These are phyloP conservation scores for Sugiyamaella grinbergsii DNA, from an alignment of 1,139 yeast genomes.

Conservation along the genomic window DNA sequence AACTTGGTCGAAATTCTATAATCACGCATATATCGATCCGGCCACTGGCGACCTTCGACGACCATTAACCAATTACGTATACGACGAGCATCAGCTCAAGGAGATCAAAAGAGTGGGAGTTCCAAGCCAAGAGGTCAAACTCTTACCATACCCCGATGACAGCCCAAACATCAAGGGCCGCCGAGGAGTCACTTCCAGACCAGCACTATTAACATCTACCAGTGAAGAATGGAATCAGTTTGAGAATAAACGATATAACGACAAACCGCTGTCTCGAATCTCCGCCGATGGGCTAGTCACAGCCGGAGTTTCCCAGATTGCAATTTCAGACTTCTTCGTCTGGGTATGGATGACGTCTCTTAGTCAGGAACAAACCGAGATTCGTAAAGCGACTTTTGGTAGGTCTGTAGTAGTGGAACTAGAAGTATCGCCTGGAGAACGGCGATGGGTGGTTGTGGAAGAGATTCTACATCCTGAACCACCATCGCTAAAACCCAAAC, in stretches of 20 bases:
- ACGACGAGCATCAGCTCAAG: constrained; percentile 35
- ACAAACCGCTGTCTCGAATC: constrained; percentile 9
- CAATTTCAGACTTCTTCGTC: constrained; percentile 82
- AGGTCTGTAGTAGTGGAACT: constrained; percentile 76
- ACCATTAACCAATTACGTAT: constrained; percentile 40
- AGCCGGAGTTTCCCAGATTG: constrained; percentile 61
- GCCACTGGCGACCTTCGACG: constrained; percentile 36
- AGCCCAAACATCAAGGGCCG: constrained; percentile 16
- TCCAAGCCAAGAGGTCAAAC: constrained; percentile 34
- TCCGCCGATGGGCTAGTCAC: constrained; percentile 41
- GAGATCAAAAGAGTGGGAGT: constrained; percentile 31
- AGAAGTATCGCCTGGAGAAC: constrained; percentile 44
- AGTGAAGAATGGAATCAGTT: constrained; percentile 26
- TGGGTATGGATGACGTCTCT: constrained; percentile 89
- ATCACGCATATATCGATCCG: constrained; percentile 40
- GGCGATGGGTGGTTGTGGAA: constrained; percentile 81
- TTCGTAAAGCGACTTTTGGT: constrained; percentile 71
- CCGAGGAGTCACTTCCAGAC: constrained; percentile 17
- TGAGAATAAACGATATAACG: constrained; percentile 22
- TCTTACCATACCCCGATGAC: constrained; percentile 36
- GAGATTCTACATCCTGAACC: constrained; percentile 47
- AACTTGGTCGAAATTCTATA: constrained; percentile 43
- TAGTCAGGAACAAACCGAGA: constrained; percentile 70
- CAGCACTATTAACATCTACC: constrained; percentile 13
- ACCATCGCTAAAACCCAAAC: constrained; percentile 29